These are phyloP conservation scores for Saitozyma podzolica DNA, from an alignment of 768 basidiomycete species.

Conservation along the genomic window DNA sequence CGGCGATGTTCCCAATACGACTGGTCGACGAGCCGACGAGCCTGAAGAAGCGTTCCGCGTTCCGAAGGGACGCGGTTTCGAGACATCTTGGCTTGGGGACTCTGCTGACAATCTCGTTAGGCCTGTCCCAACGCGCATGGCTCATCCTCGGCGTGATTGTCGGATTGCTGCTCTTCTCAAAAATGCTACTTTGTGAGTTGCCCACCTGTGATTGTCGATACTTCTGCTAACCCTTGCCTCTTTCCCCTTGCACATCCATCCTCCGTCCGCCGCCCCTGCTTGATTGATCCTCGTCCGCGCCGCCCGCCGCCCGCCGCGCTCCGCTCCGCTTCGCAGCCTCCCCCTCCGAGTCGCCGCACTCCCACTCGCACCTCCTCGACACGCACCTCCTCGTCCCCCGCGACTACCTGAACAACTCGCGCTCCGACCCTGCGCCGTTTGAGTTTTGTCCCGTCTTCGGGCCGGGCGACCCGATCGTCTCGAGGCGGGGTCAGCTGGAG, in stretches of 20 bases:
- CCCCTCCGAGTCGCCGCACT: no score
- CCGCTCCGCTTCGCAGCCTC: not conserved
- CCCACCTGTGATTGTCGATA: not conserved
- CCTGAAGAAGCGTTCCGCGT: not conserved
- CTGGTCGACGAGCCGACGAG: not conserved
- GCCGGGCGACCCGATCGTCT: slow-evolving; percentile 73
- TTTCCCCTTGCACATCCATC: not conserved
- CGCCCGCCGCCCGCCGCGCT: not conserved
- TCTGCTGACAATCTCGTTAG: slow-evolving; percentile 11
- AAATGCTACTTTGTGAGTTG: slow-evolving; percentile 35
- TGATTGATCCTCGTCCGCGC: not conserved
- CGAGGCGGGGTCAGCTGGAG: slow-evolving; percentile 72
- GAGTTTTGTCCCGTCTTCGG: slow-evolving; percentile 87
- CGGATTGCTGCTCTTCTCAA: slow-evolving; percentile 27
- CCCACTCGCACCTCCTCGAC: slow-evolving; percentile 19
- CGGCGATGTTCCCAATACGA: no score
- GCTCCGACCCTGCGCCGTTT: slow-evolving; percentile 66
- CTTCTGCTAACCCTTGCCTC: not conserved
- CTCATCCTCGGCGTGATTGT: slow-evolving; percentile 27
- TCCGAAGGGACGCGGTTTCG: not conserved
- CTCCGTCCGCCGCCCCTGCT: not conserved
- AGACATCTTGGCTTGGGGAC: not conserved
- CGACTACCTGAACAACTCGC: slow-evolving; percentile 74
- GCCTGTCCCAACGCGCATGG: slow-evolving; percentile 40
- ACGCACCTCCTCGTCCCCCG: slow-evolving; percentile 57